Evolutionary conservation across 139 green algal genomes (phyloP).

Genomic region (Chlamydomonas incerta): DNA sequence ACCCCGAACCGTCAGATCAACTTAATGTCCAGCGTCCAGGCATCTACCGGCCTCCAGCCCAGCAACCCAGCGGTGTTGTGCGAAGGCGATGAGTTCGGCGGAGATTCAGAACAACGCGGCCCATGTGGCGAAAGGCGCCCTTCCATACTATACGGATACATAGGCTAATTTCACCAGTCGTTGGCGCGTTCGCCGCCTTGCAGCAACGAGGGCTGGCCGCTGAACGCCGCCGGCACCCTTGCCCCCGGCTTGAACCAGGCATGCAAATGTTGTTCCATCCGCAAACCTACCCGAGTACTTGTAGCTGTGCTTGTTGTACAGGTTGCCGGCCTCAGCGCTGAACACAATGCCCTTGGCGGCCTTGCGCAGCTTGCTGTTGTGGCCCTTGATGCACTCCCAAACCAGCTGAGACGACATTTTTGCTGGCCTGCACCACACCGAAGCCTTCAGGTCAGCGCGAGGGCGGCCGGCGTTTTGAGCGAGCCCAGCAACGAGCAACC

Average conservation of each 20-base stretch:
- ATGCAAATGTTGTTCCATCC: too few species aligned
- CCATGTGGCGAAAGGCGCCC: too few species aligned
- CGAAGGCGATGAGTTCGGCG: not conserved
- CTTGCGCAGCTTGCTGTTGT: slow-evolving; percentile 81
- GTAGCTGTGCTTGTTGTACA: slow-evolving; percentile 85
- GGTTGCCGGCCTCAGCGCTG: slow-evolving; percentile 79
- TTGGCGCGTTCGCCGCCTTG: not conserved
- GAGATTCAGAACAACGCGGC: not conserved
- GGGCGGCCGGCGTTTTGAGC: too few species aligned
- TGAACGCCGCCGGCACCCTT: not conserved
- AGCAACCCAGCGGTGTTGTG: too few species aligned
- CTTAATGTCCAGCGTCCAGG: not conserved
- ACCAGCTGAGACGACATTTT: slow-evolving; percentile 53
- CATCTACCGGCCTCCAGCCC: not conserved
- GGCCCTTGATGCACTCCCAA: slow-evolving; percentile 76
- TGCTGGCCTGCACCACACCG: not conserved
- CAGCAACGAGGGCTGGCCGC: not conserved
- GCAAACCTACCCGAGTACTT: slow-evolving; percentile 80
- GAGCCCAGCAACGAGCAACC: too few species aligned
- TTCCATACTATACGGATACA: too few species aligned
- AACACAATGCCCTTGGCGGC: slow-evolving; percentile 66
- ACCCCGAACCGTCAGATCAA: not conserved
- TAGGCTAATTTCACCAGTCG: too few species aligned
- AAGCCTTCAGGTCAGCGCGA: not conserved
- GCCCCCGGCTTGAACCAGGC: not conserved